phyloP scores from a whole-genome alignment of 225 moss, liverwort and hornwort genomes.

The Pseudoscleropodium purum region DNA sequence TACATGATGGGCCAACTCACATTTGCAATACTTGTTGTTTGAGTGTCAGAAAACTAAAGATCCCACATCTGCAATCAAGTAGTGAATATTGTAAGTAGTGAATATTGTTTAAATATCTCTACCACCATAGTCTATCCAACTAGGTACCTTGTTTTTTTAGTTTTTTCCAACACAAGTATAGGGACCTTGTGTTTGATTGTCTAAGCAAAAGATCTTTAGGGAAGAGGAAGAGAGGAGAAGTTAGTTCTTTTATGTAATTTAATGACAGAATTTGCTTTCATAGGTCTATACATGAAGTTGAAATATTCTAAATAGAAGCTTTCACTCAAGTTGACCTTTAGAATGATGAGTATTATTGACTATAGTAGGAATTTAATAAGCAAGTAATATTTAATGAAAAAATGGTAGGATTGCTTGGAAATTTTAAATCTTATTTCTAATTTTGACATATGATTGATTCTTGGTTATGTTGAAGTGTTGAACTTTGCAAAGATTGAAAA shows the following conservation, averaged over 20 bases:
- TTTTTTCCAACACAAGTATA: too few relatives aligned
- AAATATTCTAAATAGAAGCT: not conserved
- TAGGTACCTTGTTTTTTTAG: not conserved
- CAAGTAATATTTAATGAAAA: too few relatives aligned
- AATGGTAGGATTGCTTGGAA: not conserved
- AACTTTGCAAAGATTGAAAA: accelerated
- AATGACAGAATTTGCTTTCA: not conserved
- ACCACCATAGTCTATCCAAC: not conserved
- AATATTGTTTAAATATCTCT: not conserved
- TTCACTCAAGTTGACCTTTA: not conserved
- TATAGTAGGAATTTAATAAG: too few relatives aligned
- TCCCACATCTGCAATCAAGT: not conserved
- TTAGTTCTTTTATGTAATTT: accelerated
- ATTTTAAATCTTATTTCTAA: not conserved
- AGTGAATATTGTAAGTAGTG: not conserved
- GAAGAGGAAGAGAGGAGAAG: not conserved
- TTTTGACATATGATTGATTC: not conserved
- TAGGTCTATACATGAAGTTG: not conserved
- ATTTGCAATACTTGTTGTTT: not conserved
- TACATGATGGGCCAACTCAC: too few relatives aligned
- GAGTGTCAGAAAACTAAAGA: too few relatives aligned
- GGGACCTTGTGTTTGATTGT: not conserved
- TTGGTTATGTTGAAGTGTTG: accelerated
- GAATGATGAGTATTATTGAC: not conserved
- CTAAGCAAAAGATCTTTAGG: not conserved